These are phyloP conservation scores for Dioscorea alata DNA, from an alignment of 106 monocot species.

Conservation along the genomic window DNA sequence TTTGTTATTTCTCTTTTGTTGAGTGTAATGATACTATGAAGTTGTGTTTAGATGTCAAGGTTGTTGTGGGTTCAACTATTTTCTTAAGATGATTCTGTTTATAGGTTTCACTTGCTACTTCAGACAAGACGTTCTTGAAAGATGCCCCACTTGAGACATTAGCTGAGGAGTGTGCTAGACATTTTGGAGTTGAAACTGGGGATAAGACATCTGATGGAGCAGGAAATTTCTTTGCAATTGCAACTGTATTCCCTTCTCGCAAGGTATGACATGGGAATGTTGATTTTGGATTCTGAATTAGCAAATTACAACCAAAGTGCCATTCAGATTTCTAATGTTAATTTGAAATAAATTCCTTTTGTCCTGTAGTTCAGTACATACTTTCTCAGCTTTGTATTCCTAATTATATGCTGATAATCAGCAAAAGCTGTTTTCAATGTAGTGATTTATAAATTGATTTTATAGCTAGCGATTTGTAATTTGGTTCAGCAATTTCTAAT, in stretches of 20 bases:
- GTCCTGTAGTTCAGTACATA: background rate
- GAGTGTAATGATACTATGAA: no score
- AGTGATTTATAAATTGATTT: background rate
- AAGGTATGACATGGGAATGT: slow-evolving; percentile 32
- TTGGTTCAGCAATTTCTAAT: no score
- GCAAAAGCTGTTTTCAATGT: background rate
- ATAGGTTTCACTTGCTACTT: slow-evolving; percentile 63
- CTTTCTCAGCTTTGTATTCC: background rate
- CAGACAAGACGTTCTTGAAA: slow-evolving; percentile 4
- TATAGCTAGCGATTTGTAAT: no score
- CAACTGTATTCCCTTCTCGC: slow-evolving; percentile 48
- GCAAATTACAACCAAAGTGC: no score
- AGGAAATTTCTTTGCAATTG: slow-evolving; percentile 69
- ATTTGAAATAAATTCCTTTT: background rate
- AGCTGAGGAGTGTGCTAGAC: slow-evolving; percentile 19
- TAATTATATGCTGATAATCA: background rate
- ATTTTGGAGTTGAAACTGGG: slow-evolving; percentile 28
- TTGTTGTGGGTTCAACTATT: no score
- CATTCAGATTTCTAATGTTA: background rate
- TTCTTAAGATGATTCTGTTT: background rate
- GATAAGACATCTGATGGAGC: slow-evolving; percentile 5
- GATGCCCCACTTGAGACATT: slow-evolving; percentile 35
- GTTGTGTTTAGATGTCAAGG: no score
- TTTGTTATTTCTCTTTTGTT: no score
- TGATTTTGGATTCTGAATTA: background rate